phyloP scores from a whole-genome alignment of 106 monocot species.

The Platanthera guangdongensis region DNA sequence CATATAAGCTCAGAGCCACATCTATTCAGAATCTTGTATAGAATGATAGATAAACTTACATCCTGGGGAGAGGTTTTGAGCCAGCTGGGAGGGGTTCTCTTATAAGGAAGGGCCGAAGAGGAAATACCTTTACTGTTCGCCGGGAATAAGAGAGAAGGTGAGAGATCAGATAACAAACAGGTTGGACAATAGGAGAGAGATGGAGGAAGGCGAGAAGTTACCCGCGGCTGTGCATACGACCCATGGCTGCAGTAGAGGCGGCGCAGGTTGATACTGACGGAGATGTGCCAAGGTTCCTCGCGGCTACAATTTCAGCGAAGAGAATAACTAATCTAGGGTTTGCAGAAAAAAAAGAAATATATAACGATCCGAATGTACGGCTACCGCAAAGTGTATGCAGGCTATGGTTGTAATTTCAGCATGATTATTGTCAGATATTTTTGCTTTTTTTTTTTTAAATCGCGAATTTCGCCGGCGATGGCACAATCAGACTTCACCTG shows the following conservation, averaged over 20 bases:
- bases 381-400: no score
- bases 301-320: not conserved
- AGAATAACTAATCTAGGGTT: not conserved
- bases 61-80: constrained; percentile 58
- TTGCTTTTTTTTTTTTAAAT: no score
- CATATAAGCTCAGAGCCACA: not conserved
- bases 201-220: not conserved
- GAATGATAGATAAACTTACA: constrained; percentile 13
- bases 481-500: no score
- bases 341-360: not conserved
- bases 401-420: no score
- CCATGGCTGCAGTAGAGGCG: constrained; percentile 21
- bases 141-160: not conserved
- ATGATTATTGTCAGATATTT: no score
- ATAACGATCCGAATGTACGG: no score
- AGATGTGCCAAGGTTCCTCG: not conserved
- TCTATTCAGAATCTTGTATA: not conserved
- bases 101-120: constrained; percentile 58
- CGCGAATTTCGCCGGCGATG: no score
- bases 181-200: not conserved
- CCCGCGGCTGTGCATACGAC: constrained; percentile 48
- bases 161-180: not conserved
- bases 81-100: constrained; percentile 67
- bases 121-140: constrained; percentile 54
- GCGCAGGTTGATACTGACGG: not conserved